Evolutionary conservation across 2,329 filamentous ascomycete species (phyloP), one percentile per base, ranked within the genome.

Genomic region (Pseudogymnoascus sp.): DNA sequence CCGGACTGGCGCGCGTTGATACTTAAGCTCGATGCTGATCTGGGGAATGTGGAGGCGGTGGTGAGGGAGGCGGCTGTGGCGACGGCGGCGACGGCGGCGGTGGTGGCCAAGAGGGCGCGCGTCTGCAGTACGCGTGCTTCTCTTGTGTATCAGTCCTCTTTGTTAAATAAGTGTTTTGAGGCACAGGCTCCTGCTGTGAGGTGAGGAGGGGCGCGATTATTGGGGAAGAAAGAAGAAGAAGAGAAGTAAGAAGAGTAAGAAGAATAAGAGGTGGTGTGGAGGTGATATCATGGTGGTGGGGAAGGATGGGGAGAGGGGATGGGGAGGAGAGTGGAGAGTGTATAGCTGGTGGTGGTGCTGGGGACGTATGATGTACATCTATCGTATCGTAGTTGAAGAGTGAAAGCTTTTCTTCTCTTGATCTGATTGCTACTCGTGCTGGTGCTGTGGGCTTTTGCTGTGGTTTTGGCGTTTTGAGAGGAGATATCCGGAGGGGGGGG

Each of bases 31-130:
- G 81, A 83, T 66, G 79, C 83, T 0, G 80, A 82, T 60, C 72
- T 87, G 67, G 81, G 83, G 66, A 87, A 87, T 70, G 75, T 86
- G 11, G 80, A 84, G 34, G 79, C 42, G 42, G 18, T 45, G 18
- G 42, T 45, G 42, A 45, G 42, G 10, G 42, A 45, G 42, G 42
- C 42, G 18, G 42, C 42, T 45, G 11, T 45, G 10, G 40, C 40
- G 40, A 12, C 40, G 14, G n/a, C 37, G 10, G 40, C 40, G 40
- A 21, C 40, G 14, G n/a, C n/a, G 37, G 37, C 37, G 37, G 37
- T 45, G 42, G 42, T 23, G 10, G 42, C 42, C 18, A 45, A 45
- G 42, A 45, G 42, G 42, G 42, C 42, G 42, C 42, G 42, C 42
- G 42, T 45, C 42, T 45, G 42, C 42, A 45, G 42, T 45, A 45